These are phyloP conservation scores for Candida bentonensis DNA, from an alignment of 805 yeast genomes.

Conservation along the genomic window DNA sequence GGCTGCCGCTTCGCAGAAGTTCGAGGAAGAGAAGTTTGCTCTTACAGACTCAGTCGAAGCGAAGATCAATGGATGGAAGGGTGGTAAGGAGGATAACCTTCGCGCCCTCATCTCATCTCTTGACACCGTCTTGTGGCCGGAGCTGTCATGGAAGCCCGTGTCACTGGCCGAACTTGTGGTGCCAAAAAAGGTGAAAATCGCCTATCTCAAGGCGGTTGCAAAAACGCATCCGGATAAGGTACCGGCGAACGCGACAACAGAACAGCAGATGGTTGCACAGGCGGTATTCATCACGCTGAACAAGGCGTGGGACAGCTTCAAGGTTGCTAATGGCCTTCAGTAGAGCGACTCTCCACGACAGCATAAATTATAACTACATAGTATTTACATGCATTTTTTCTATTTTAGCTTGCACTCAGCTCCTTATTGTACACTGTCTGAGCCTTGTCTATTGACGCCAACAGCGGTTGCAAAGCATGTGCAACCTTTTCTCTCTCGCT, in stretches of 20 bases:
- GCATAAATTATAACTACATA: no score
- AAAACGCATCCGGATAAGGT: conserved; percentile 79
- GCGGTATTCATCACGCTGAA: conserved; percentile 72
- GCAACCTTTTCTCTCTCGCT: conserved; percentile 8
- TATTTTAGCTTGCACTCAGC: conserved; percentile 7
- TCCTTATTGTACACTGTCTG: conserved; percentile 32
- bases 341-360: no score
- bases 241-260: conserved; percentile 40
- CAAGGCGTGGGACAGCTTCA: conserved; percentile 81
- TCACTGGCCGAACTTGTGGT: conserved; percentile 63
- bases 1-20: background rate
- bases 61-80: conserved; percentile 47
- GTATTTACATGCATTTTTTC: no score
- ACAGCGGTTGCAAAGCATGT: conserved; percentile 28
- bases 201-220: conserved; percentile 70
- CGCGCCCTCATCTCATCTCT: conserved; percentile 63
- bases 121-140: conserved; percentile 54
- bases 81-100: conserved; percentile 67
- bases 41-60: conserved; percentile 50
- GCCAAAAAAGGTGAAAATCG: conserved; percentile 77
- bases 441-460: conserved; percentile 33
- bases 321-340: conserved; percentile 33
- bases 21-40: conserved; percentile 43
- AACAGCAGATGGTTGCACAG: conserved; percentile 73
- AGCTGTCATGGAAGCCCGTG: conserved; percentile 51